A percentile compares a stretch with the other conserved stretches of the same genome.
phyloP scores from a whole-genome alignment of 192 early-diverging fungal species.

The Rhizophlyctis rosea region DNA sequence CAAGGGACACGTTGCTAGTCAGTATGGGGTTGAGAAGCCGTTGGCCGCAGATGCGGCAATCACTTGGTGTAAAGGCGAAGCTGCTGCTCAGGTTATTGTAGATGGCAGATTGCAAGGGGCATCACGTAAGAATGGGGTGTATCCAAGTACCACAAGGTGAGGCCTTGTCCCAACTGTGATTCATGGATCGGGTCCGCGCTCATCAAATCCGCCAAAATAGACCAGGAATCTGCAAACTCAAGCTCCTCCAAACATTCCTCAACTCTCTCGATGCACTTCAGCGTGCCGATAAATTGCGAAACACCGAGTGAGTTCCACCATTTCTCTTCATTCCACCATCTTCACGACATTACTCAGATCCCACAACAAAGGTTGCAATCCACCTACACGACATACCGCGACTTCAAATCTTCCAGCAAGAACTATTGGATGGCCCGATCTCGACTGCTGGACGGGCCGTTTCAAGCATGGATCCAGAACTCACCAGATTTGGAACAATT shows the following conservation, averaged over 20 bases:
- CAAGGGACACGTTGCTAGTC: not conserved
- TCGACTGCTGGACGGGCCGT: not conserved
- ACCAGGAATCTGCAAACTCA: not conserved
- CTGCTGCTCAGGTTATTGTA: no score
- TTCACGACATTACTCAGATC: not conserved
- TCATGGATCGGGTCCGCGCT: not conserved
- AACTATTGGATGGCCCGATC: not conserved
- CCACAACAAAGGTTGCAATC: not conserved
- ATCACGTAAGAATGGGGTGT: not conserved
- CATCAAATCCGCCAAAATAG: not conserved
- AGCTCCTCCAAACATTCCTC: not conserved
- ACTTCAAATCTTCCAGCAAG: not conserved
- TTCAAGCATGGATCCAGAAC: not conserved
- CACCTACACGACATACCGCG: not conserved
- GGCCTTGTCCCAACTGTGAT: no score
- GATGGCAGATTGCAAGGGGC: not conserved
- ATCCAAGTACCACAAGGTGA: not conserved
- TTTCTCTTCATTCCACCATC: not conserved
- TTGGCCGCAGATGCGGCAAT: not conserved
- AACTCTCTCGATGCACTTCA: not conserved
- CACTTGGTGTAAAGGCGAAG: not conserved
- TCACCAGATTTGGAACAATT: not conserved
- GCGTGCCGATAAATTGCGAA: not conserved
- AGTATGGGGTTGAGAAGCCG: not conserved
- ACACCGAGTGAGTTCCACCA: not conserved